These are phyloP conservation scores for Cladosporium sphaerospermum DNA, from an alignment of 2,329 filamentous ascomycete species.

Conservation along the genomic window DNA sequence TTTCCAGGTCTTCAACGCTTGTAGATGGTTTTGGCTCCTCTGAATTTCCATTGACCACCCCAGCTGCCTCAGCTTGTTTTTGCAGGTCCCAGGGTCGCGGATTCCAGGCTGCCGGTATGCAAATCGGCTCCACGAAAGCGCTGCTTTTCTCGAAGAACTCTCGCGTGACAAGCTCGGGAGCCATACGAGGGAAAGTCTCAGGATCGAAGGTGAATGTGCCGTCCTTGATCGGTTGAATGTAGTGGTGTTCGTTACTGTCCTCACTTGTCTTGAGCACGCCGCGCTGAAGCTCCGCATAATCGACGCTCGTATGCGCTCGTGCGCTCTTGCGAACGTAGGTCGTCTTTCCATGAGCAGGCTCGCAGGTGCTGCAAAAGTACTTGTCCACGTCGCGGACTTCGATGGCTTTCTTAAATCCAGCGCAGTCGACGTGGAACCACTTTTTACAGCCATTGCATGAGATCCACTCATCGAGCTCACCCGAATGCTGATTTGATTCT, in stretches of 20 bases:
- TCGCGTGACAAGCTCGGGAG: conserved; percentile 55
- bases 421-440: conserved; percentile 64
- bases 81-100: conserved; percentile 40
- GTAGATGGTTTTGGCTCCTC: background rate
- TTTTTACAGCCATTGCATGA: conserved; percentile 62
- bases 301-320: conserved; percentile 58
- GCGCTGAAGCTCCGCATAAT: conserved; percentile 62
- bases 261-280: conserved; percentile 60
- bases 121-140: conserved; percentile 60
- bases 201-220: conserved; percentile 55
- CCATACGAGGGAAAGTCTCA: conserved; percentile 58
- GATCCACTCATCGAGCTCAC: conserved; percentile 57
- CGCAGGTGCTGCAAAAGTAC: conserved; percentile 57
- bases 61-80: conserved; percentile 8
- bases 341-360: conserved; percentile 54
- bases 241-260: conserved; percentile 60
- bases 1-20: conserved; percentile 22
- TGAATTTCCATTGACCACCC: background rate
- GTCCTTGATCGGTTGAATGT: conserved; percentile 61
- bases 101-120: conserved; percentile 58
- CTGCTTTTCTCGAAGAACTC: conserved; percentile 58
- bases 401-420: conserved; percentile 57
- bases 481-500: conserved; percentile 40
- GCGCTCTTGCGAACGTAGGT: conserved; percentile 62
- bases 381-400: conserved; percentile 63